A percentile compares a stretch with the other conserved stretches of the same genome.
Evolutionary conservation across 306 rosid species (phyloP).

Genomic region (Trifolium dubium): DNA sequence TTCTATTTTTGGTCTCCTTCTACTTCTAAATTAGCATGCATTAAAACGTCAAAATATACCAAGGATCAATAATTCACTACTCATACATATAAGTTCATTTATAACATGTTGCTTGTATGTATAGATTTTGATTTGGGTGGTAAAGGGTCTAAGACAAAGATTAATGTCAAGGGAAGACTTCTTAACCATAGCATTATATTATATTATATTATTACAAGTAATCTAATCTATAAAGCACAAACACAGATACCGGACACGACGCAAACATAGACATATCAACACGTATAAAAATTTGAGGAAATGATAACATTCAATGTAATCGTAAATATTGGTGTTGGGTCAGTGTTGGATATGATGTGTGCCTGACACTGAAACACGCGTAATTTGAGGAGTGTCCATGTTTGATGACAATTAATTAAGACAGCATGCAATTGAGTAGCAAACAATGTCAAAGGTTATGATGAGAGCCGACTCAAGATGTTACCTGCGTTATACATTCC

Average conservation of each 20-base stretch:
- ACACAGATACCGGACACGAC: no score
- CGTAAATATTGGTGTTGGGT: no score
- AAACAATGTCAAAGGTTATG: conserved; percentile 10
- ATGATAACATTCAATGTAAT: no score
- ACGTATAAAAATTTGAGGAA: no score
- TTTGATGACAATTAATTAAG: not conserved
- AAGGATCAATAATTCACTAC: not conserved
- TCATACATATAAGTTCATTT: not conserved
- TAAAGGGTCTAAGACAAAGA: not conserved
- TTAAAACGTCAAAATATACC: conserved; percentile 1
- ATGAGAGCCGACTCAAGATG: conserved; percentile 6
- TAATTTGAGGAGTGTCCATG: no score
- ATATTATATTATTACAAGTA: not conserved
- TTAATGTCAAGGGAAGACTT: conserved; percentile 2
- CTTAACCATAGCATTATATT: not conserved
- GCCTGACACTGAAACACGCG: no score
- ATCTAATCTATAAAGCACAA: no score
- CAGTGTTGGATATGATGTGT: no score
- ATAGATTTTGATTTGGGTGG: not conserved
- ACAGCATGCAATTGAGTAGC: not conserved
- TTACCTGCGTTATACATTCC: conserved; percentile 20
- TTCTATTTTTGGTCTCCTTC: not conserved
- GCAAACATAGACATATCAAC: no score
- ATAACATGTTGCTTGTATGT: not conserved
- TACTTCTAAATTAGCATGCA: not conserved